Evolutionary conservation across 2,329 filamentous ascomycete species (phyloP), one percentile per base, ranked within the genome.

Genomic region (Thermomyces lanuginosus): DNA sequence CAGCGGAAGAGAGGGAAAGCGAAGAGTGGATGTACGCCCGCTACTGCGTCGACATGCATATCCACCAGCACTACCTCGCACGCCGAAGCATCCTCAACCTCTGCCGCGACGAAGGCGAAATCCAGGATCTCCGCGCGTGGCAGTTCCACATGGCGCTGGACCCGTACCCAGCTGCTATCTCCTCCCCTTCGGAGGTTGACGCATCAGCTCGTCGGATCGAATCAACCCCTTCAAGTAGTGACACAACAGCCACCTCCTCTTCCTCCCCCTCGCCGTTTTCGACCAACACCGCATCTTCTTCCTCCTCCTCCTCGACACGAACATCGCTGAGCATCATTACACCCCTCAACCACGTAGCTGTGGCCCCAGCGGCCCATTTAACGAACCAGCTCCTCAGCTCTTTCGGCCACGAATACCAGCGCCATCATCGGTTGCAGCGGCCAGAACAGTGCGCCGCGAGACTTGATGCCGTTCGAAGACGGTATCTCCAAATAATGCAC

Each of bases 11-110:
- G 1, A 30, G 39, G 15, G 28, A 39, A 18, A 14, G 29, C 4
- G 28, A 38, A 12, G 28, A 33, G 9, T 18, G 33, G 1, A 31
- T 3, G 32, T 42, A 44, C 17, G 46, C 46, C 3, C 41, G 40
- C 17, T 51, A 49, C 21, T 35, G 36, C 9, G 36, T 48, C 3
- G 46, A 50, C 21, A 45, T 37, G n/a, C 49, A 52, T 24, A 41
- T 52, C 11, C 43, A 44, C 8, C 39, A 48, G 11, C 49, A 51
- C 21, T 41, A 42, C 16, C 34, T 45, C 12, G 16, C 31, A 2
- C 33, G 35, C 2, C 34, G 41, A 3, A 40, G 43, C 1, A 19
- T 41, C 6, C 17, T 51, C 5, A 36, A 34, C 1, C 24, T 51
- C n/a, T 51, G 48, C 24, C 45, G 46, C 8, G 37, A 44, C 12